A percentile compares a stretch with the other conserved stretches of the same genome.
These are phyloP conservation scores for Chionographis japonica DNA, from an alignment of 106 monocot genomes.

Conservation along the genomic window DNA sequence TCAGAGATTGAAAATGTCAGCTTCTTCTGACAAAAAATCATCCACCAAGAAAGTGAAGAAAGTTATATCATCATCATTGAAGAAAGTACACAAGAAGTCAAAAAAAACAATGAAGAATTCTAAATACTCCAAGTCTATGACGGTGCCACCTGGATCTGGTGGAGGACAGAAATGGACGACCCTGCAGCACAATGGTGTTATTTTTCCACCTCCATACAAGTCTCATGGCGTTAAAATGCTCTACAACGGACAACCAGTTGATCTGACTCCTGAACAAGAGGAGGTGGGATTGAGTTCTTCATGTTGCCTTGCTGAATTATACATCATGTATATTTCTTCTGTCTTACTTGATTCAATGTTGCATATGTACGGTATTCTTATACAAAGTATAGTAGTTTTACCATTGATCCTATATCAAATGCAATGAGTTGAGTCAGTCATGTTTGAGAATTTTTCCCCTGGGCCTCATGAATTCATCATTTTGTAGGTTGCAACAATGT, in stretches of 20 bases:
- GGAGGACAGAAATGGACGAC: constrained; percentile 93
- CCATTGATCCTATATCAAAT: neutral
- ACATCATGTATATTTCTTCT: neutral
- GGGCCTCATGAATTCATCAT: constrained; percentile 5
- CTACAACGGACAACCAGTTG: constrained; percentile 84
- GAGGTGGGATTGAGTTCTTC: constrained; percentile 49
- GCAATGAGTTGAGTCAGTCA: neutral
- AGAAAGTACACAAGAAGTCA: constrained; percentile 49
- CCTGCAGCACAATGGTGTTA: constrained; percentile 87
- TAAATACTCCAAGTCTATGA: constrained; percentile 53
- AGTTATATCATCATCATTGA: constrained; percentile 52
- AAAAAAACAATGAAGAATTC: constrained; percentile 45
- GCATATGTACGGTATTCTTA: too few species aligned
- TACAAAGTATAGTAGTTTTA: neutral
- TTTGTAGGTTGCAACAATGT: constrained; percentile 97
- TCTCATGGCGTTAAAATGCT: constrained; percentile 95
- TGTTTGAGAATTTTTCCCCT: neutral
- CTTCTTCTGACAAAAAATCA: constrained; percentile 32
- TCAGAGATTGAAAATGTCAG: constrained; percentile 55
- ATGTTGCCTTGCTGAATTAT: neutral
- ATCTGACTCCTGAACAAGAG: constrained; percentile 88
- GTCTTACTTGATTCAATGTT: too few species aligned
- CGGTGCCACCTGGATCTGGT: constrained; percentile 86
- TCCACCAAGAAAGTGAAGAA: constrained; percentile 46
- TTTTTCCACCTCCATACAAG: constrained; percentile 91